Evolutionary conservation across 805 yeast species (phyloP).

Genomic region (Lipomyces kockii): DNA sequence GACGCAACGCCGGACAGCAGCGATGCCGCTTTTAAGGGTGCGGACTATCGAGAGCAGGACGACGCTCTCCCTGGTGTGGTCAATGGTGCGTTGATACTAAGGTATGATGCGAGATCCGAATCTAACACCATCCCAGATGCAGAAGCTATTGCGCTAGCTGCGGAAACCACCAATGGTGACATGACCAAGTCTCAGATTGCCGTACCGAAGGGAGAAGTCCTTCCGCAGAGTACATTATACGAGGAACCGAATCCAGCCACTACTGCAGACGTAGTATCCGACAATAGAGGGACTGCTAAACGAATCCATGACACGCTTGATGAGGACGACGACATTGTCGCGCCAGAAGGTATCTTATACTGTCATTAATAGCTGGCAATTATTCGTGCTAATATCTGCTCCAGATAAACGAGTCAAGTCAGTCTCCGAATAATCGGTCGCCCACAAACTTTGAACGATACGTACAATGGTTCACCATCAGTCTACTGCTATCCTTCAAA

Average conservation of each 20-base stretch:
- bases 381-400: not conserved
- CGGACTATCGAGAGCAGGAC: not conserved
- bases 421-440: not conserved
- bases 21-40: not conserved
- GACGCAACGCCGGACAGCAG: not conserved
- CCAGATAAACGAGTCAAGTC: not conserved
- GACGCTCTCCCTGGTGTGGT: not conserved
- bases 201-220: not conserved
- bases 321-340: conserved; percentile 1
- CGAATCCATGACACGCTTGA: not conserved
- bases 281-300: not conserved
- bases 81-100: not conserved
- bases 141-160: not conserved
- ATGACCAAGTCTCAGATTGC: not conserved
- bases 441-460: not conserved
- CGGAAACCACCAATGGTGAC: not conserved
- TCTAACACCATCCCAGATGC: not conserved
- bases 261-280: not conserved
- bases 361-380: not conserved
- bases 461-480: not conserved
- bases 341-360: not conserved
- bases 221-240: not conserved
- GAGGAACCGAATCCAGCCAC: not conserved
- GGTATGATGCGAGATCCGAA: not conserved
- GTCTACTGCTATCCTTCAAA: too few species aligned